Evolutionary conservation across 202 grass and related monocot species (phyloP).

Genomic region (Tripidium arundinaceum): DNA sequence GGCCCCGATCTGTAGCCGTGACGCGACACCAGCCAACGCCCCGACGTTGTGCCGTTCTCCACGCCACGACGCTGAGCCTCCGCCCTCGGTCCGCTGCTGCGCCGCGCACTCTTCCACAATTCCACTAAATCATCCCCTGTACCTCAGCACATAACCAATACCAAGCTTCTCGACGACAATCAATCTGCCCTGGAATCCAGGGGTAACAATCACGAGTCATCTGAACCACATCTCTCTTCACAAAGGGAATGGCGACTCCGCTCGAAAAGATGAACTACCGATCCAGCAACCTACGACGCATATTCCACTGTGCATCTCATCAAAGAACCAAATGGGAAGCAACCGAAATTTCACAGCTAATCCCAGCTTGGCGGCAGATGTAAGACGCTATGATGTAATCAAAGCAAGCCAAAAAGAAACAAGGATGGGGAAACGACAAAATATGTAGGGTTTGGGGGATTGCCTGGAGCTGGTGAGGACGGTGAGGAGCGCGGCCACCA

Average conservation of each 20-base stretch:
- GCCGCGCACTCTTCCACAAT: too few relatives aligned
- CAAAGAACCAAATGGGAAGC: background rate
- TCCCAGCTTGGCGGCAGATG: background rate
- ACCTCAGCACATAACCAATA: background rate
- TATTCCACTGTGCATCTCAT: background rate
- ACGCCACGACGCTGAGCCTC: too few relatives aligned
- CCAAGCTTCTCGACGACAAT: background rate
- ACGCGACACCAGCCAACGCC: too few relatives aligned
- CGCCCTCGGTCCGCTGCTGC: too few relatives aligned
- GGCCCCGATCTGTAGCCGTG: too few relatives aligned
- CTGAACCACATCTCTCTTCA: background rate
- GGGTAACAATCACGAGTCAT: background rate
- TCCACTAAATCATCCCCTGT: background rate
- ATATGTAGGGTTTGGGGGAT: background rate
- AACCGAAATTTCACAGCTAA: background rate
- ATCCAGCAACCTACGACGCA: background rate
- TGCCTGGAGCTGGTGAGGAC: constrained; percentile 90
- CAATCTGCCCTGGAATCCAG: background rate
- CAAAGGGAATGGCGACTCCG: background rate
- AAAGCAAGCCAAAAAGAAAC: background rate
- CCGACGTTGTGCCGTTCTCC: too few relatives aligned
- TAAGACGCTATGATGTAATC: background rate
- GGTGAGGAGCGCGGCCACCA: constrained; percentile 85
- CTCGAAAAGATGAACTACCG: background rate
- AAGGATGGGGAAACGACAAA: background rate